Conservation (phyloP, 371 early-diverging fungal species). For the Syncephalastrum racemosum region DNA sequence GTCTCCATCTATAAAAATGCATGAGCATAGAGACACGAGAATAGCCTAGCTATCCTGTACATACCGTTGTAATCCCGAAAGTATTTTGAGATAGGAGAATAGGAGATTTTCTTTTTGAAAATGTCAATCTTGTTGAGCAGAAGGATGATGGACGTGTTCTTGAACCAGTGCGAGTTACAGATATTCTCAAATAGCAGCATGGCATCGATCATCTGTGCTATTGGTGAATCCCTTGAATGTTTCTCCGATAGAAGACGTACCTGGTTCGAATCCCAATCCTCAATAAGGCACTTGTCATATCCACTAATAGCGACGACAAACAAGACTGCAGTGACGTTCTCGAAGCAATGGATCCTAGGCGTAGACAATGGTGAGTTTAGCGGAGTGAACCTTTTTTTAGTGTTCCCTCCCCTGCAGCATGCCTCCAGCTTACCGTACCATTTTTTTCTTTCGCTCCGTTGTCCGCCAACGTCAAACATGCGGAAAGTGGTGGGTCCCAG, state of each 20-base stretch:
- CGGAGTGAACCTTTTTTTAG: not conserved
- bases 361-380: not conserved
- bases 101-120: conserved; percentile 79
- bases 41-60: not conserved
- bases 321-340: conserved; percentile 87
- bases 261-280: conserved; percentile 73
- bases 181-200: conserved; percentile 90
- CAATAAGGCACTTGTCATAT: conserved; percentile 88
- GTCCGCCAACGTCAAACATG: conserved; percentile 94
- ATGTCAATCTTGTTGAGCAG: conserved; percentile 96
- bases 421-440: conserved; percentile 49
- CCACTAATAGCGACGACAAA: conserved; percentile 88
- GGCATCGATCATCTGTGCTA: conserved; percentile 81
- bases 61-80: conserved; percentile 86
- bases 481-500: conserved; percentile 73
- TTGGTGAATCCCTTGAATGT: not conserved
- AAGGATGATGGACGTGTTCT: conserved; percentile 86
- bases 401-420: not conserved
- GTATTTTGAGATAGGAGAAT: conserved; percentile 73
- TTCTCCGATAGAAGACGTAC: conserved; percentile 6
- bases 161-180: conserved; percentile 92
- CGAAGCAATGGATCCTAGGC: conserved; percentile 74
- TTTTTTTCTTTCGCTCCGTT: conserved; percentile 84
- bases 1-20: conserved; percentile 18
- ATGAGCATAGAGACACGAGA: not conserved